Percentiles rank a stretch among this genome's conserved stretches.
Evolutionary conservation across 352 stramenopile species (phyloP).

Genomic region (Discostella stelligera): DNA sequence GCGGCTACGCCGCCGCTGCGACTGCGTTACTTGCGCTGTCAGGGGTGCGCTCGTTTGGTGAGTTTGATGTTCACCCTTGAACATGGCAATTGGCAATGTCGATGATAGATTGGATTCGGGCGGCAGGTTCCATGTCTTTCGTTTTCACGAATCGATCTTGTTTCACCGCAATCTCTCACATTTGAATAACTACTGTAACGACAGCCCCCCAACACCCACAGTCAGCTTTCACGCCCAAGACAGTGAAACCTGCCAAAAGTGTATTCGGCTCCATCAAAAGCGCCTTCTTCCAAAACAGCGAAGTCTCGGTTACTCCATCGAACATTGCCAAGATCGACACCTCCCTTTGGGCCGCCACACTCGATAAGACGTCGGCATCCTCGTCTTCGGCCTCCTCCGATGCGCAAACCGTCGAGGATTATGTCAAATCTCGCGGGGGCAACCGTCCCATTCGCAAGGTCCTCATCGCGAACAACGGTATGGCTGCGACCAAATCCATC

Average conservation of each 20-base stretch:
- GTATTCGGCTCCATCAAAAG: slow-evolving; percentile 45
- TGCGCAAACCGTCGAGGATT: slow-evolving; percentile 76
- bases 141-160: neutral
- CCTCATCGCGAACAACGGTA: slow-evolving; percentile 98
- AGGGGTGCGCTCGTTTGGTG: slow-evolving; percentile 40
- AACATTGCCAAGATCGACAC: slow-evolving; percentile 36
- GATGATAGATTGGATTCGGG: neutral
- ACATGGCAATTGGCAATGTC: slow-evolving; percentile 3
- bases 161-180: slow-evolving; percentile 11
- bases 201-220: slow-evolving; percentile 46
- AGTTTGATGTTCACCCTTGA: slow-evolving; percentile 6
- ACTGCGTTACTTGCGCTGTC: slow-evolving; percentile 32
- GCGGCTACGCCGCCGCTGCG: slow-evolving; percentile 34
- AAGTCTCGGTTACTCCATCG: slow-evolving; percentile 10
- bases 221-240: slow-evolving; percentile 28
- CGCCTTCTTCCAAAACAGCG: slow-evolving; percentile 45
- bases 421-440: slow-evolving; percentile 82
- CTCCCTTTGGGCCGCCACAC: slow-evolving; percentile 54
- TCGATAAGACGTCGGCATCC: slow-evolving; percentile 46
- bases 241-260: slow-evolving; percentile 12
- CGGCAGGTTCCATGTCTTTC: neutral
- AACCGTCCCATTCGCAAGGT: slow-evolving; percentile 83
- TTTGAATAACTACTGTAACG: neutral
- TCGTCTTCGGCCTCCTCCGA: slow-evolving; percentile 19
- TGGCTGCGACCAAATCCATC: slow-evolving; percentile 99